These are phyloP conservation scores for Lactifluus subvellereus DNA, from an alignment of 768 basidiomycete species.

Conservation along the genomic window DNA sequence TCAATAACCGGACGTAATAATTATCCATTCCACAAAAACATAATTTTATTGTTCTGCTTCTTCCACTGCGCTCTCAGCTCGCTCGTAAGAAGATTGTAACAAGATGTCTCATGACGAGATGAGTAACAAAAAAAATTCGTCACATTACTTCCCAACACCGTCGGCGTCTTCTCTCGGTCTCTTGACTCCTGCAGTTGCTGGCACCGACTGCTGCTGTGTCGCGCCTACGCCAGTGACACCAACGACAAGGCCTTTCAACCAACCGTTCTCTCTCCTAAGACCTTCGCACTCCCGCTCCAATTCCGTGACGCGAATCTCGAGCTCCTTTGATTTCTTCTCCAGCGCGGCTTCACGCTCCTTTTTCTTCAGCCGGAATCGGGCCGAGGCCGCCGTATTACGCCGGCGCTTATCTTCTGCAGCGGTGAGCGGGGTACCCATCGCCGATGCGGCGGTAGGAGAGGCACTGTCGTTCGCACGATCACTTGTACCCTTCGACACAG, in stretches of 20 bases:
- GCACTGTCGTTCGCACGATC: conserved; percentile 31
- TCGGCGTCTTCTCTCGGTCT: conserved; percentile 23
- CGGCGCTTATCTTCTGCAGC: conserved; percentile 87
- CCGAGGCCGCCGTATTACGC: conserved; percentile 87
- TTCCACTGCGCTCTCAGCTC: background rate
- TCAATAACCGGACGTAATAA: no score
- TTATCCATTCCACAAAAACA: background rate
- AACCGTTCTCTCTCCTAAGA: conserved; percentile 83
- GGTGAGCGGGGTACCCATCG: conserved; percentile 33
- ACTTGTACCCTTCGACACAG: conserved; percentile 34
- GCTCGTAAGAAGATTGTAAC: background rate
- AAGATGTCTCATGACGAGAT: background rate
- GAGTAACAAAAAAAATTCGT: background rate
- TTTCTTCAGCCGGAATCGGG: conserved; percentile 92
- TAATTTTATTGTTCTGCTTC: background rate
- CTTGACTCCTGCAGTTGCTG: conserved; percentile 22
- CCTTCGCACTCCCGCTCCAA: conserved; percentile 90
- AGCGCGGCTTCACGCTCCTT: conserved; percentile 91
- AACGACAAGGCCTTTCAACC: conserved; percentile 86
- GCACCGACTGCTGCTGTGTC: conserved; percentile 24
- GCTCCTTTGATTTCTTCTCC: conserved; percentile 78
- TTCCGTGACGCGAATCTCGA: conserved; percentile 70
- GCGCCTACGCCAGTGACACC: conserved; percentile 72
- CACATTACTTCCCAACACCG: conserved; percentile 1
- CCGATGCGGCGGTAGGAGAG: conserved; percentile 20